phyloP scores from a whole-genome alignment of 306 rosid species.

The Canavalia gladiata region DNA sequence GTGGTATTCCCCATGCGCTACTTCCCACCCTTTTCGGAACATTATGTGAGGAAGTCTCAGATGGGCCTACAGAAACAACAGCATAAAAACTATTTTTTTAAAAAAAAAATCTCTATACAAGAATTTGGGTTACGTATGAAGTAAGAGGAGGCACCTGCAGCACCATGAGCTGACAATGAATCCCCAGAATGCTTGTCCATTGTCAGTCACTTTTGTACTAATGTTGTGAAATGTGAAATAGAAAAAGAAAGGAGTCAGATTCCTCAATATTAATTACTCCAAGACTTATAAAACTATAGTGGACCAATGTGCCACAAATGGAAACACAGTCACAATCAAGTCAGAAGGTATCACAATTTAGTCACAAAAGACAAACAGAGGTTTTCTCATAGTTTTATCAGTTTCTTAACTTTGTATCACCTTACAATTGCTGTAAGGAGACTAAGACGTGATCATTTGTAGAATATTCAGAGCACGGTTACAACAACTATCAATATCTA shows the following conservation, averaged over 20 bases:
- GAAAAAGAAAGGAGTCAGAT: slow-evolving; percentile 15
- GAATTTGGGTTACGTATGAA: slow-evolving; percentile 31
- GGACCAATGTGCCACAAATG: slow-evolving; percentile 25
- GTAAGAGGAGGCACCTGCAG: slow-evolving; percentile 58
- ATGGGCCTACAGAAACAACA: slow-evolving; percentile 59
- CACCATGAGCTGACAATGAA: slow-evolving; percentile 53
- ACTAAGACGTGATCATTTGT: slow-evolving; percentile 9
- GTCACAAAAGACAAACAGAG: background rate
- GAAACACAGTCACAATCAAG: slow-evolving; percentile 34
- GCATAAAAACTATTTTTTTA: slow-evolving; percentile 24
- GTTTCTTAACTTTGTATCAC: slow-evolving; percentile 20
- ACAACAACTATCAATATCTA: background rate
- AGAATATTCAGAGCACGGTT: background rate
- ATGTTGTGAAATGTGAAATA: slow-evolving; percentile 19
- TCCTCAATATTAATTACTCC: slow-evolving; percentile 2
- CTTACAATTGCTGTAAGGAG: background rate
- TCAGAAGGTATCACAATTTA: slow-evolving; percentile 13
- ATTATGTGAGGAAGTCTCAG: slow-evolving; percentile 53
- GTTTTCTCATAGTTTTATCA: slow-evolving; percentile 20
- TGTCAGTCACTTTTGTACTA: slow-evolving; percentile 52
- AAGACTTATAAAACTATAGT: slow-evolving; percentile 2
- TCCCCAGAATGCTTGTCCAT: slow-evolving; percentile 69
- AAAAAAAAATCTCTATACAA: background rate
- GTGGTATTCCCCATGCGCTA: slow-evolving; percentile 71
- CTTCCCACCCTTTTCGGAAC: slow-evolving; percentile 58